Evolutionary conservation across 768 basidiomycete species (phyloP).

Genomic region (Mycena latifolia): DNA sequence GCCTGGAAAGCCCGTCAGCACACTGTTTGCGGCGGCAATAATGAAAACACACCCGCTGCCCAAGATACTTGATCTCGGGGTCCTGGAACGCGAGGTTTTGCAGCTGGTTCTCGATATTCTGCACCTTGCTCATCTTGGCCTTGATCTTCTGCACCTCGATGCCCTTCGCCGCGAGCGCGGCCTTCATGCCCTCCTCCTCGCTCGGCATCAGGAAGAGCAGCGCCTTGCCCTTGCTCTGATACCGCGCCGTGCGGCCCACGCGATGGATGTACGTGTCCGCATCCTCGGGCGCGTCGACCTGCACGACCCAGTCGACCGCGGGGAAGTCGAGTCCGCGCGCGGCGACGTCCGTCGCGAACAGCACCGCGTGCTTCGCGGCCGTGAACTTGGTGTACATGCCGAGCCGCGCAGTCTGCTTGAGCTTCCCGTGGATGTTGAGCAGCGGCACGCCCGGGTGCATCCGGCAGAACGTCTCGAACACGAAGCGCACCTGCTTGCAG

Average conservation of each 20-base stretch:
- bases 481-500: conserved; percentile 97
- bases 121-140: conserved; percentile 88
- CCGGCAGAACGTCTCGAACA: conserved; percentile 94
- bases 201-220: conserved; percentile 87
- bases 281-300: conserved; percentile 96
- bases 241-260: conserved; percentile 95
- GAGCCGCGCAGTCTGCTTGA: conserved; percentile 92
- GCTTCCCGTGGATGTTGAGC: conserved; percentile 96
- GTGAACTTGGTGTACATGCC: conserved; percentile 89
- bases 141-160: conserved; percentile 86
- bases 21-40: too few relatives aligned
- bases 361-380: conserved; percentile 81
- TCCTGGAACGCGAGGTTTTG: conserved; percentile 96
- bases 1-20: conserved; percentile 66
- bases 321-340: conserved; percentile 98
- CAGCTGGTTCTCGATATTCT: conserved; percentile 86
- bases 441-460: conserved; percentile 95
- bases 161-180: conserved; percentile 76
- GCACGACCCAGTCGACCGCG: conserved; percentile 95
- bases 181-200: conserved; percentile 93
- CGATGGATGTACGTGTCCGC: conserved; percentile 98
- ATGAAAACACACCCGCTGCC: conserved; percentile 81
- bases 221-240: conserved; percentile 90
- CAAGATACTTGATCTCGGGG: conserved; percentile 97
- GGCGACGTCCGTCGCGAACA: conserved; percentile 97